Base-by-base conservation (phyloP, 2,329 filamentous ascomycete species). In the Teratosphaeria destructans region DNA sequence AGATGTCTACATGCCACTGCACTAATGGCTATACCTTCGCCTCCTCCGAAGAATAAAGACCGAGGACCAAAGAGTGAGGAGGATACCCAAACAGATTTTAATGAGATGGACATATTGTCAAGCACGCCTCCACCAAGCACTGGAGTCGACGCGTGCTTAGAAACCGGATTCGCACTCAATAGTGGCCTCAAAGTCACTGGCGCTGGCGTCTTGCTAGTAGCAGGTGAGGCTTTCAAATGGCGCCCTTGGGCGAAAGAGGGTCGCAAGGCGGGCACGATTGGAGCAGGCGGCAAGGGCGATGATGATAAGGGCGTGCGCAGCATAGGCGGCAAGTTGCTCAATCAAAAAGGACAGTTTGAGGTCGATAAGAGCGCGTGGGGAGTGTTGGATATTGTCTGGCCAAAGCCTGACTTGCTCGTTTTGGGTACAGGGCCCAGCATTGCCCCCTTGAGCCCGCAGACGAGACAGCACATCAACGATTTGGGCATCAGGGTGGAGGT, bases 361-460 rank as follows among this genome's bases (percentile, higher is more conserved):
- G 80, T 94, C 32, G 79, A 81, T 4, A 78, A 82, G 59, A 82
- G 84, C 62, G 84, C 82, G 14, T 92, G 93, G 81, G 89, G 87
- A 2, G 66, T 95, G 52, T 77, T 97, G 72, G 84, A 85, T 56
- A 67, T 93, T 62, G 77, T 95, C 29, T 95, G 89, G 88, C 93
- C 93, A 60, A 86, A 93, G 72, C 93, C 93, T 90, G 93, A 97
- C 77, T 77, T 97, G 19, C 77, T 99, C 49, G 88, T 99, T 59
- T 77, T 99, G n/a, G 94, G 94, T 1, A 82, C 94, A 3, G 94
- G 94, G 0, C 83, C 83, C 23, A 80, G 82, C 23, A 89, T 94
- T 56, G 77, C 85, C 56, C 91, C 91, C 0, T 75, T 97, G 7
- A 89, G 88, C 59, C 88, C 89, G 0, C 81, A 85, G 66, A 89